Percentiles rank a stretch among this genome's conserved stretches.
These are phyloP conservation scores for Cystoderma amianthinum DNA, from an alignment of 768 basidiomycete species.

Conservation along the genomic window DNA sequence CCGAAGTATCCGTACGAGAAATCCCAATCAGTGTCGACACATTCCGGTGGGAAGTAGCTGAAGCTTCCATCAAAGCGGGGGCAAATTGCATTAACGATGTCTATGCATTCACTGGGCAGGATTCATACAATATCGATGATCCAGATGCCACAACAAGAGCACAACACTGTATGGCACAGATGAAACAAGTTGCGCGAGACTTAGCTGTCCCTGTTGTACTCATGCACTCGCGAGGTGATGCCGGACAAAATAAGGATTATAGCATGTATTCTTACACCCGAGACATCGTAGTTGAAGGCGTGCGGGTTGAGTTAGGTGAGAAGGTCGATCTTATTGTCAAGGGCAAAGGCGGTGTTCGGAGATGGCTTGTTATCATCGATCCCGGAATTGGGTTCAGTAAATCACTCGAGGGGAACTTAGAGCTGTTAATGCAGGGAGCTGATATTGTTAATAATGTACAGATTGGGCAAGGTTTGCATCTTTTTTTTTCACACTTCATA, in stretches of 20 bases:
- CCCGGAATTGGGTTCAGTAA: slow-evolving; percentile 97
- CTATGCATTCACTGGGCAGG: slow-evolving; percentile 66
- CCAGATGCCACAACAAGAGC: slow-evolving; percentile 22
- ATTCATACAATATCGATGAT: slow-evolving; percentile 23
- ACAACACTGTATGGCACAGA: slow-evolving; percentile 37
- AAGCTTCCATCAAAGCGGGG: slow-evolving; percentile 68
- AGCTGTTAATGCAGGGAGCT: slow-evolving; percentile 48
- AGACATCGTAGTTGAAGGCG: slow-evolving; percentile 49
- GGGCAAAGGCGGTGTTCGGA: slow-evolving; percentile 64
- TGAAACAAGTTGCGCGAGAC: slow-evolving; percentile 61
- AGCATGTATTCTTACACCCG: slow-evolving; percentile 32
- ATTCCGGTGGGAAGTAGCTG: slow-evolving; percentile 78
- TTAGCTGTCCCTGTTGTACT: slow-evolving; percentile 75
- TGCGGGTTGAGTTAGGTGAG: slow-evolving; percentile 63
- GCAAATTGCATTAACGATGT: slow-evolving; percentile 96
- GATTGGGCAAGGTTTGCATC: slow-evolving; percentile 21
- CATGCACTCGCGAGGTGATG: slow-evolving; percentile 93
- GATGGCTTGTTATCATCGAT: slow-evolving; percentile 88
- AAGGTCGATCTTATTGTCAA: slow-evolving; percentile 60
- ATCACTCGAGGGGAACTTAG: slow-evolving; percentile 64
- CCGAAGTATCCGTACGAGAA: slow-evolving; percentile 8
- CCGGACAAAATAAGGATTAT: slow-evolving; percentile 68
- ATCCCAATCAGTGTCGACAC: slow-evolving; percentile 81
- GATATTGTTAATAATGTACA: slow-evolving; percentile 34
- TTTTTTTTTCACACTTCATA: too few relatives aligned